phyloP scores from a whole-genome alignment of 331 rosid species.

The Erythrophleum ivorense region DNA sequence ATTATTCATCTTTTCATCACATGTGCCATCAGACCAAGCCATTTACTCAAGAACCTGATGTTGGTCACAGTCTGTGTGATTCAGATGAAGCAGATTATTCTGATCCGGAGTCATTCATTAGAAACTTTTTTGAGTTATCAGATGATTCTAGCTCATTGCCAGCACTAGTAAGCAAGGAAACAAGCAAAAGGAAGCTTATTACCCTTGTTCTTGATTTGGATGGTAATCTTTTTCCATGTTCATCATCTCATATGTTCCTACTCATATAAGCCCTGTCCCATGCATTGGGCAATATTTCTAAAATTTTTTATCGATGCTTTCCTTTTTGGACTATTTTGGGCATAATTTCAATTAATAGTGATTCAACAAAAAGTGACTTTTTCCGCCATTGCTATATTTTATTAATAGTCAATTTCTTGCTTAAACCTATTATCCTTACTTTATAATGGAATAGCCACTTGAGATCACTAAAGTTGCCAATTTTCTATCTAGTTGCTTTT shows the following conservation, averaged over 20 bases:
- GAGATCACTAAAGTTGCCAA: neutral
- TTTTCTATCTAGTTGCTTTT: neutral
- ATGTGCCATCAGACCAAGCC: constrained; percentile 62
- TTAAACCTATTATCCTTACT: neutral
- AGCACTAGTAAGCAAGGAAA: constrained; percentile 59
- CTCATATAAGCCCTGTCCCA: neutral
- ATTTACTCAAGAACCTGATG: constrained; percentile 52
- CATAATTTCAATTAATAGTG: neutral
- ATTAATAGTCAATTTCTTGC: neutral
- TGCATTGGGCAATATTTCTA: neutral
- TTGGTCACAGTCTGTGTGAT: constrained; percentile 42
- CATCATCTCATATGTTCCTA: neutral
- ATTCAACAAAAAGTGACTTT: neutral
- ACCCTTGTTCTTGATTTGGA: constrained; percentile 94
- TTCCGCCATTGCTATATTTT: neutral
- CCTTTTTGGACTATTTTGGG: neutral
- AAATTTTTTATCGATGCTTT: neutral
- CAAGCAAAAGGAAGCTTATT: constrained; percentile 53
- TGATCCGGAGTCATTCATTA: constrained; percentile 74
- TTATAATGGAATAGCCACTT: neutral
- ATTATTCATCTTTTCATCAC: constrained; percentile 52
- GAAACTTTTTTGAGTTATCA: constrained; percentile 59
- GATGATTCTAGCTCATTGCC: constrained; percentile 67
- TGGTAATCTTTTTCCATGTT: constrained; percentile 53
- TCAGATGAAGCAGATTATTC: constrained; percentile 62